phyloP scores from a whole-genome alignment of 2,329 filamentous ascomycete genomes.

The Samsoniella hepiali region DNA sequence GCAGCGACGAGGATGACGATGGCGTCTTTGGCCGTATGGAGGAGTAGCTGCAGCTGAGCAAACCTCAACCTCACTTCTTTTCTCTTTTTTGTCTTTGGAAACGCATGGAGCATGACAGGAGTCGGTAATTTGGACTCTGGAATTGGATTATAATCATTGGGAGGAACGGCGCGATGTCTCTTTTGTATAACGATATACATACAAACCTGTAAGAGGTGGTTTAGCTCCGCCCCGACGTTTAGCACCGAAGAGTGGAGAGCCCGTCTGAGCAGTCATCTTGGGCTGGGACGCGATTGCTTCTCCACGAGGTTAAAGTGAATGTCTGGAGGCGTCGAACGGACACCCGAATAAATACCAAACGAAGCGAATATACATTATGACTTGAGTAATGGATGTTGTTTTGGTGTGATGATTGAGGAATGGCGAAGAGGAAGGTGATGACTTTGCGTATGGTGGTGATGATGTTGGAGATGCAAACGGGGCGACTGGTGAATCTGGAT shows the following conservation, averaged over 20 bases:
- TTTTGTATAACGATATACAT: conserved; percentile 49
- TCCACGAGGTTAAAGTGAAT: conserved; percentile 72
- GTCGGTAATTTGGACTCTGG: conserved; percentile 26
- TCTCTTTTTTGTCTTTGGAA: conserved; percentile 21
- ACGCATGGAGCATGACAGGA: conserved; percentile 26
- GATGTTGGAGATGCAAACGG: conserved; percentile 4
- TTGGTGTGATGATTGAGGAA: neutral
- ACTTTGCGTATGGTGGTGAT: neutral
- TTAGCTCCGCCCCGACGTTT: conserved; percentile 61
- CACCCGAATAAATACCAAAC: conserved; percentile 42
- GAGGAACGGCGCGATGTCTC: conserved; percentile 37
- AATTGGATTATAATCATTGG: conserved; percentile 33
- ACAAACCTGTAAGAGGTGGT: conserved; percentile 48
- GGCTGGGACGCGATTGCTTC: conserved; percentile 39
- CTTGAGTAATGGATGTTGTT: conserved; percentile 17
- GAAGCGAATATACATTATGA: conserved; percentile 26
- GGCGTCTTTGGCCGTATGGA: conserved; percentile 97
- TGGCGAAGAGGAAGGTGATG: neutral
- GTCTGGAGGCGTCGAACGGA: conserved; percentile 62
- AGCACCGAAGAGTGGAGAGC: conserved; percentile 66
- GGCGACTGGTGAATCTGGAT: neutral
- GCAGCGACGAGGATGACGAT: conserved; percentile 87
- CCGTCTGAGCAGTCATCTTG: conserved; percentile 26
- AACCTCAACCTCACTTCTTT: conserved; percentile 17
- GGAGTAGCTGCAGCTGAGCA: conserved; percentile 53